Conservation (phyloP, 75 land plant genomes). For the Pinus albicaulis region DNA sequence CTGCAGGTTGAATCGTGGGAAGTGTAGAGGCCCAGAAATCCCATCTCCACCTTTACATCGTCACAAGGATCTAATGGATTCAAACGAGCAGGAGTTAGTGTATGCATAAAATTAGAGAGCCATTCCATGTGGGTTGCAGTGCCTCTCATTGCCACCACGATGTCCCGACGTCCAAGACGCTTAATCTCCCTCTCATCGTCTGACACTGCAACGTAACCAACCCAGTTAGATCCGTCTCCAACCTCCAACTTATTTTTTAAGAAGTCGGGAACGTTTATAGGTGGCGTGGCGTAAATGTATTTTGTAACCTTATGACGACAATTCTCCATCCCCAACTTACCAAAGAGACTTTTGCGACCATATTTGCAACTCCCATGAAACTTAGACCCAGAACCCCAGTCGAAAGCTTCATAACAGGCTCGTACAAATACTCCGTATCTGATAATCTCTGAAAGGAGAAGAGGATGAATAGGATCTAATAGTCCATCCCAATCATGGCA, state of each 20-base stretch:
- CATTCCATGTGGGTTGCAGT: too few species aligned
- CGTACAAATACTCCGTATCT: conserved; percentile 66
- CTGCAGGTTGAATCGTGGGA: conserved; percentile 36
- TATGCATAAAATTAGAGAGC: too few species aligned
- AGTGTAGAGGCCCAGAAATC: conserved; percentile 41
- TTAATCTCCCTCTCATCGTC: conserved; percentile 18
- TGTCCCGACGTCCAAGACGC: too few species aligned
- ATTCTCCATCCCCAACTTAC: conserved; percentile 34
- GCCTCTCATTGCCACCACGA: too few species aligned
- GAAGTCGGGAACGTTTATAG: conserved; percentile 56
- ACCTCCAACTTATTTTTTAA: conserved; percentile 22
- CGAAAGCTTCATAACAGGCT: conserved; percentile 62
- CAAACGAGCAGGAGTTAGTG: too few species aligned
- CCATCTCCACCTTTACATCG: too few species aligned
- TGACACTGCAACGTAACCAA: conserved; percentile 79
- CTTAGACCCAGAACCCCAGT: conserved; percentile 51
- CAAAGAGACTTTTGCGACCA: conserved; percentile 23
- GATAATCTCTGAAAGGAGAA: conserved; percentile 55
- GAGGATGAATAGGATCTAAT: conserved; percentile 27
- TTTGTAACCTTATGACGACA: conserved; percentile 58
- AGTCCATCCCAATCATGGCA: conserved; percentile 58
- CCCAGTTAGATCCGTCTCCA: conserved; percentile 48
- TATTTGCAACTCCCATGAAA: conserved; percentile 63
- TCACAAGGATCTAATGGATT: too few species aligned
- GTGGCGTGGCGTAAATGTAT: conserved; percentile 74